Conservation (phyloP, 2,329 filamentous ascomycete species). For the Tolypocladium inflatum region DNA sequence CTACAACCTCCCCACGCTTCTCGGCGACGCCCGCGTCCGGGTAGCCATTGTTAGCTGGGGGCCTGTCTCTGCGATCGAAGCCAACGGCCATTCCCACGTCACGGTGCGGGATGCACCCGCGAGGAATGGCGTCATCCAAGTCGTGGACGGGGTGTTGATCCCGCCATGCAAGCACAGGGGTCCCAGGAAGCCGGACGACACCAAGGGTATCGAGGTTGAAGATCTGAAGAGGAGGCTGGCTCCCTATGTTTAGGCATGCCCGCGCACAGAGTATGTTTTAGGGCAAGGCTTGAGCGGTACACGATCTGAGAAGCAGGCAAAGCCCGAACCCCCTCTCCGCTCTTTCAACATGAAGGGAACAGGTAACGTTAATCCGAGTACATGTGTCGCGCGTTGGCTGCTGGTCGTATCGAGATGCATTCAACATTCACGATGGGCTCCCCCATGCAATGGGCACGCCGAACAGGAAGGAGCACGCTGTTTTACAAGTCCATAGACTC, state of each 20-base stretch:
- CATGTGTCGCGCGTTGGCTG: background rate
- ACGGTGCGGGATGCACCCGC: slow-evolving; percentile 61
- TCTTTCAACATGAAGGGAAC: background rate
- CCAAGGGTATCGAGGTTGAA: slow-evolving; percentile 16
- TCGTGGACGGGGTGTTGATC: slow-evolving; percentile 63
- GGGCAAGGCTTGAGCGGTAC: background rate
- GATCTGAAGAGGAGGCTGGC: slow-evolving; percentile 19
- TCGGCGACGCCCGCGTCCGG: slow-evolving; percentile 55
- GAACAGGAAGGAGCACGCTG: background rate
- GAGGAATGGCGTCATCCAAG: slow-evolving; percentile 74
- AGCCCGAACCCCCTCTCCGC: background rate
- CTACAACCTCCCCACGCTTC: slow-evolving; percentile 64
- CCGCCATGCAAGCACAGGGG: slow-evolving; percentile 50
- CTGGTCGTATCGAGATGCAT: background rate
- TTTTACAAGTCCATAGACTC: background rate
- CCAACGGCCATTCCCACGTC: slow-evolving; percentile 66
- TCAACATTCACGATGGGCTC: no score
- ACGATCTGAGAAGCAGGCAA: background rate
- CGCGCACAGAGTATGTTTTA: background rate
- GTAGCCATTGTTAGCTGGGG: slow-evolving; percentile 63
- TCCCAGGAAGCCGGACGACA: background rate
- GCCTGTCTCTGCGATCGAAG: slow-evolving; percentile 60
- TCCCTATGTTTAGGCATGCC: slow-evolving; percentile 11
- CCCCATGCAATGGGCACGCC: no score
- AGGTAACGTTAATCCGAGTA: background rate